These are phyloP conservation scores for Scutellaria galericulata DNA, from an alignment of 257 asterid genomes.

Conservation along the genomic window DNA sequence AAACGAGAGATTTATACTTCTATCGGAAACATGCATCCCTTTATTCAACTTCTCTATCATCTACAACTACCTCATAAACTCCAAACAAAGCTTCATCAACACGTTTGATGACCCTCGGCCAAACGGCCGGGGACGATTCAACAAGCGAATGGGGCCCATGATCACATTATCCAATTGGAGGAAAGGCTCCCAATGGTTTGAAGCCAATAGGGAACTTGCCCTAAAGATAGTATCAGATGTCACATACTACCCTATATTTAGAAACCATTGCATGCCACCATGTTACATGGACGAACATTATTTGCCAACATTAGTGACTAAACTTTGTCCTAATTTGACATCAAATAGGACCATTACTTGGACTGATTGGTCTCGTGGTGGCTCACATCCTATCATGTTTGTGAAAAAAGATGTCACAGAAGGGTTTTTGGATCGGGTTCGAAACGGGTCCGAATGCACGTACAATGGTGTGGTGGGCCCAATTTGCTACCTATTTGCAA, in stretches of 20 bases:
- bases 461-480: slow-evolving; percentile 59
- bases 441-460: slow-evolving; percentile 53
- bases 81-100: slow-evolving; percentile 60
- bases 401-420: slow-evolving; percentile 45
- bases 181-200: slow-evolving; percentile 86
- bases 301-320: slow-evolving; percentile 71
- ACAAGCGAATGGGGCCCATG: slow-evolving; percentile 62
- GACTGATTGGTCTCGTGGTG: slow-evolving; percentile 81
- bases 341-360: slow-evolving; percentile 67
- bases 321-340: slow-evolving; percentile 53
- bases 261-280: slow-evolving; percentile 71
- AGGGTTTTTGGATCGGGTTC: slow-evolving; percentile 48
- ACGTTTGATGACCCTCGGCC: slow-evolving; percentile 65
- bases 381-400: slow-evolving; percentile 63
- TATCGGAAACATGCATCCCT: slow-evolving; percentile 86
- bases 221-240: slow-evolving; percentile 59
- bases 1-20: slow-evolving; percentile 66
- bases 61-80: slow-evolving; percentile 59
- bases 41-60: slow-evolving; percentile 65
- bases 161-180: slow-evolving; percentile 62
- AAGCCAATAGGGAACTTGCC: slow-evolving; percentile 56
- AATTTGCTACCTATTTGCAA: slow-evolving; percentile 72
- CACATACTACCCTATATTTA: slow-evolving; percentile 56
- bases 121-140: slow-evolving; percentile 73
- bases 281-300: slow-evolving; percentile 92